phyloP scores from a whole-genome alignment of 257 asterid genomes.

The Capsicum baccatum region DNA sequence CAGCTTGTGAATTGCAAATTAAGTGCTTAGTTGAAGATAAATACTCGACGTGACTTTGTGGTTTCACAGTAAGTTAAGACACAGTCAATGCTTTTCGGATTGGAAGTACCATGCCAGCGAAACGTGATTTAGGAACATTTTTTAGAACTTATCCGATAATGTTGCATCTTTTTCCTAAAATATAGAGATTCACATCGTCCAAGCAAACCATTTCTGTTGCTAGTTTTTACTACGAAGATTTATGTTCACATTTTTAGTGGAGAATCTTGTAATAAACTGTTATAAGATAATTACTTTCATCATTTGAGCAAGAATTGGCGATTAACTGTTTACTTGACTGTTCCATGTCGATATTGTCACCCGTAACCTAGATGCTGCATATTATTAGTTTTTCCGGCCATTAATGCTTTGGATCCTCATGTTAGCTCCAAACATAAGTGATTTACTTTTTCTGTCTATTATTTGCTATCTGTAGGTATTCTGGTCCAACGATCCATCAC shows the following conservation, averaged over 20 bases:
- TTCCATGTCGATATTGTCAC: neutral
- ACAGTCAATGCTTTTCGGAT: neutral
- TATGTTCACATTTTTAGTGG: neutral
- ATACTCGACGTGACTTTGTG: neutral
- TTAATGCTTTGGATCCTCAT: neutral
- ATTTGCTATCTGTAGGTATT: constrained; percentile 50
- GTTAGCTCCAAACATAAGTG: neutral
- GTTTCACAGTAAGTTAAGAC: neutral
- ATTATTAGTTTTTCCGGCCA: neutral
- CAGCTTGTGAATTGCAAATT: neutral
- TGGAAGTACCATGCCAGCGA: neutral
- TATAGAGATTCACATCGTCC: neutral
- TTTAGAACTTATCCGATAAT: neutral
- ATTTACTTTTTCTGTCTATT: neutral
- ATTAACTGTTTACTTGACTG: neutral
- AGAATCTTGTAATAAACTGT: neutral
- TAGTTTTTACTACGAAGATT: neutral
- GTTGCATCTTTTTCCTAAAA: neutral
- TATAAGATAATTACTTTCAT: neutral
- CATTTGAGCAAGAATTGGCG: neutral
- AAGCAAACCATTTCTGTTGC: neutral
- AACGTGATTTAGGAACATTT: neutral
- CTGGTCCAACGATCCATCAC: constrained; percentile 82
- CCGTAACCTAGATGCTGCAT: neutral
- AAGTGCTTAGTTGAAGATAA: neutral